These are phyloP conservation scores for Gentiana straminea DNA, from an alignment of 257 asterid genomes.

Conservation along the genomic window DNA sequence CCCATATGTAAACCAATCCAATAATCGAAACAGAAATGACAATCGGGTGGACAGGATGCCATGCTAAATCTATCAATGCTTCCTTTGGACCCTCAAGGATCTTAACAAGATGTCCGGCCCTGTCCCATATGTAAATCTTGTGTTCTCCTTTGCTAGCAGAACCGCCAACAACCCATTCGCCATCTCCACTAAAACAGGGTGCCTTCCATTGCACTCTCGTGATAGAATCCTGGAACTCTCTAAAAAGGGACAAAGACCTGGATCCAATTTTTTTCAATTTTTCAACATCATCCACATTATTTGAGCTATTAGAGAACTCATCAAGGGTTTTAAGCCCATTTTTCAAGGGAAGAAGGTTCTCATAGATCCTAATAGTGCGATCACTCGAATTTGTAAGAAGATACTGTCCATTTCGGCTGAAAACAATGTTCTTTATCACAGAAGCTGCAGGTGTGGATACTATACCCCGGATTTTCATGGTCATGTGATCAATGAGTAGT, in stretches of 20 bases:
- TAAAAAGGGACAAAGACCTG: constrained; percentile 48
- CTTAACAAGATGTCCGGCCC: constrained; percentile 86
- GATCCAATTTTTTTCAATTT: constrained; percentile 63
- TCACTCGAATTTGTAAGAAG: constrained; percentile 82
- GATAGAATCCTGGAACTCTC: constrained; percentile 80
- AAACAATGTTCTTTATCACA: constrained; percentile 71
- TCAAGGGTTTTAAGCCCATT: constrained; percentile 39
- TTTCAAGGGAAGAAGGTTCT: constrained; percentile 68
- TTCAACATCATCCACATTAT: constrained; percentile 48
- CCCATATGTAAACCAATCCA: constrained; percentile 90
- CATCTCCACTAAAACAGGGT: constrained; percentile 93
- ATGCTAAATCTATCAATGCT: constrained; percentile 73
- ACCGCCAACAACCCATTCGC: constrained; percentile 94
- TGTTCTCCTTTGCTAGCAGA: constrained; percentile 97
- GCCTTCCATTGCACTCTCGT: constrained; percentile 94
- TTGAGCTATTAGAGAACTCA: constrained; percentile 18
- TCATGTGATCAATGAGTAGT: constrained; percentile 52
- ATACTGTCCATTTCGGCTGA: constrained; percentile 73
- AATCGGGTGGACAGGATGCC: constrained; percentile 91
- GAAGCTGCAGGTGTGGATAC: constrained; percentile 57
- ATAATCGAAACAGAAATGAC: constrained; percentile 79
- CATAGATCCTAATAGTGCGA: constrained; percentile 66
- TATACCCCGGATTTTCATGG: constrained; percentile 38
- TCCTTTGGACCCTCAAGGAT: constrained; percentile 96
- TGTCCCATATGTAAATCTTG: constrained; percentile 94